These are phyloP conservation scores for Cystobasidium slooffiae DNA, from an alignment of 1,284 basidiomycete genomes.

Conservation along the genomic window DNA sequence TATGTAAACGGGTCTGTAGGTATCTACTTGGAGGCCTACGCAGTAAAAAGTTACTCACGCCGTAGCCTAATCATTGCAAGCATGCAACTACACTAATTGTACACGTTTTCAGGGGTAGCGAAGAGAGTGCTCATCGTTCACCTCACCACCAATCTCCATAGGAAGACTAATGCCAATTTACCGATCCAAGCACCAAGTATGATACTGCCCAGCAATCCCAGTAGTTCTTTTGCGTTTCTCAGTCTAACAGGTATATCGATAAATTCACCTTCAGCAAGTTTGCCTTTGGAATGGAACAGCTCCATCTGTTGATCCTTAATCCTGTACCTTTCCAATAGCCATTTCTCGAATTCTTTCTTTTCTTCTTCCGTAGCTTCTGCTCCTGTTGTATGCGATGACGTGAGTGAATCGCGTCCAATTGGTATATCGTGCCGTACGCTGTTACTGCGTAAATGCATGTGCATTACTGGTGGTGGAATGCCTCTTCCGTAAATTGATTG, in stretches of 20 bases:
- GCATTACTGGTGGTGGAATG: constrained; percentile 79
- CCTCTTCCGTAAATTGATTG: constrained; percentile 83
- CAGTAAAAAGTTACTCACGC: not conserved
- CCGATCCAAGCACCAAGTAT: constrained; percentile 27
- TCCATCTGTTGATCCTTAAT: constrained; percentile 72
- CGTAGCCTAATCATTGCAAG: not conserved
- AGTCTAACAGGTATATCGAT: constrained; percentile 37
- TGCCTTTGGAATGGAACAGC: constrained; percentile 21
- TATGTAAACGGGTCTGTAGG: too few relatives aligned
- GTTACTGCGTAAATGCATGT: constrained; percentile 81
- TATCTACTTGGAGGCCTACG: too few relatives aligned
- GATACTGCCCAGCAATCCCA: constrained; percentile 7
- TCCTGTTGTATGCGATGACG: constrained; percentile 15
- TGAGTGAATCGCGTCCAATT: constrained; percentile 26
- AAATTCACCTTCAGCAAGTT: constrained; percentile 12
- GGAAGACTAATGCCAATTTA: constrained; percentile 1
- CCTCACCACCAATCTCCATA: constrained; percentile 9
- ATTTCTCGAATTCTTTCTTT: constrained; percentile 73
- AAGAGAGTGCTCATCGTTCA: constrained; percentile 1
- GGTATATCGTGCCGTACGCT: constrained; percentile 60
- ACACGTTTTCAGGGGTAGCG: not conserved
- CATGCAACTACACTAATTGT: not conserved
- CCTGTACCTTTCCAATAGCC: constrained; percentile 79
- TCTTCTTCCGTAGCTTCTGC: constrained; percentile 66
- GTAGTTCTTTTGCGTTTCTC: constrained; percentile 7